Evolutionary conservation across 768 basidiomycete species (phyloP), one percentile per base, ranked within the genome.

Genomic region (Agrocybe chaxingu): DNA sequence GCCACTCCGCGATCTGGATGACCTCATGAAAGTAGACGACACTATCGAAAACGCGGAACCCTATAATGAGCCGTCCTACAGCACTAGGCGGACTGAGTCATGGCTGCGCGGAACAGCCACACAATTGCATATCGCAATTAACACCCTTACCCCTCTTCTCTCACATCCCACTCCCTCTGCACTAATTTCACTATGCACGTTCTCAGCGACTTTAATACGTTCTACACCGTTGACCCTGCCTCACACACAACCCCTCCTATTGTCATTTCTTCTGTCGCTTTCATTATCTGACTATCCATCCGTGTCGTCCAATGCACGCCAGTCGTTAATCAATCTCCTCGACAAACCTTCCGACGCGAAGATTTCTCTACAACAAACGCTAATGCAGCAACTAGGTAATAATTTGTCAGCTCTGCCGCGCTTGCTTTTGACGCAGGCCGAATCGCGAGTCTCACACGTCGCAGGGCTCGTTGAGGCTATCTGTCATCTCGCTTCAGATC

Each of bases 81-180:
- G 72, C 13, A 81, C 82, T n/a, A 57, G 66, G 3, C 80, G 92
- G 3, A 87, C 89, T 0, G 63, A 80, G 9, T 73, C 84, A 0
- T 98, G 95, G 90, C 76, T 97, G 39, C 78, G 76, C 16, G 92
- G 81, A 33, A 93, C 92, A 1, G 74, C 89, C 2, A 79, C 90
- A 4, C 93, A 97, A 60, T 70, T 98, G 8, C 81, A 88, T 41
- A 85, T 92, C 18, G 91, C 93, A 7, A 63, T 98, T 45, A 89
- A 91, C 56, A 72, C 85, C 0, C 70, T 98, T 13, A 79, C 86
- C 1, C 77, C 86, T 0, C 74, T 92, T 9, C 67, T 87, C 9
- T 76, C 79, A 2, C 92, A 96, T 61, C 82, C 86, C 9, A 89
- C 80, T 0, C 75, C 87, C 2, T 65, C 71, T 3, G 91, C 88